A percentile compares a stretch with the other conserved stretches of the same genome.
Evolutionary conservation across 2,329 filamentous ascomycete genomes (phyloP).

Genomic region (Trichoderma citrinoviride): DNA sequence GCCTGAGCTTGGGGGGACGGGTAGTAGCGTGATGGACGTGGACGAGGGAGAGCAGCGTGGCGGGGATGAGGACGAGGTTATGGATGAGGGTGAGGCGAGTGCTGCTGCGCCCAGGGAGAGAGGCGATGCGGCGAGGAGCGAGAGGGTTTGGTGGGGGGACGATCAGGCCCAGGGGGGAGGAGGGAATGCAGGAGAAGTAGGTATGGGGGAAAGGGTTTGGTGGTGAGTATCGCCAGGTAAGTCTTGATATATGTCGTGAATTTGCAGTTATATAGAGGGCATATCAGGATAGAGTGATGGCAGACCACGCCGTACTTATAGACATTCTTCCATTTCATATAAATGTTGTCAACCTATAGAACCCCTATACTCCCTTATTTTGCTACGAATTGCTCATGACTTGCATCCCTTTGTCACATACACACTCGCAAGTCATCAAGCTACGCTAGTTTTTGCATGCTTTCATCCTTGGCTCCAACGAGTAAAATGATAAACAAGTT

Average conservation of each 20-base stretch:
- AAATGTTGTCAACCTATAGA: neutral
- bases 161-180: no score
- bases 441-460: neutral
- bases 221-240: no score
- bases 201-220: no score
- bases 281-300: no score
- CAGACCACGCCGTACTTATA: no score
- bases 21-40: conserved; percentile 2
- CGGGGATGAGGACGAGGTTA: no score
- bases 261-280: no score
- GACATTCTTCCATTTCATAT: neutral
- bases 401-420: conserved; percentile 25
- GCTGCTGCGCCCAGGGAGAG: no score
- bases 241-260: no score
- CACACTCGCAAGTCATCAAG: conserved; percentile 36
- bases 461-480: neutral
- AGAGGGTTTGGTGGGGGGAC: neutral
- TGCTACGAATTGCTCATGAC: no score
- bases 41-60: neutral
- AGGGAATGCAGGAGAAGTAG: no score
- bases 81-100: neutral
- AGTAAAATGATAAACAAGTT: neutral
- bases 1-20: neutral
- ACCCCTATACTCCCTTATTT: neutral
- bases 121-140: no score